A percentile compares a stretch with the other conserved stretches of the same genome.
These are phyloP conservation scores for Leccinum broughii DNA, from an alignment of 768 basidiomycete genomes.

Conservation along the genomic window DNA sequence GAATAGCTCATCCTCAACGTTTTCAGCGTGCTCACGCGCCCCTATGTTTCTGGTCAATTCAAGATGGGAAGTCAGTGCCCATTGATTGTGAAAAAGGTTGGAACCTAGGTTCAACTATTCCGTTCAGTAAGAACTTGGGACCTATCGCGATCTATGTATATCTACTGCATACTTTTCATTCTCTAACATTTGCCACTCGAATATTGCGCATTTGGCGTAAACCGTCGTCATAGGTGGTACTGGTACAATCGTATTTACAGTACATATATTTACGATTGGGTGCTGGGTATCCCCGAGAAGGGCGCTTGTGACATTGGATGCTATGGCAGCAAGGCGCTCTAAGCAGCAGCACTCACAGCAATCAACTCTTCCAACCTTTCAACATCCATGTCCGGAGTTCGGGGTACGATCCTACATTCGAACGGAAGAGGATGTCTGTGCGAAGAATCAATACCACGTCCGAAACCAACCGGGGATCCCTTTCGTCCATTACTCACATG, in stretches of 20 bases:
- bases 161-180: not conserved
- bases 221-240: not conserved
- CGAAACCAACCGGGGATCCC: not conserved
- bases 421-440: not conserved
- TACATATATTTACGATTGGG: not conserved
- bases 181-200: not conserved
- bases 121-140: not conserved
- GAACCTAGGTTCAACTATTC: slow-evolving; percentile 3
- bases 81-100: slow-evolving; percentile 45
- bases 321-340: not conserved
- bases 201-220: not conserved
- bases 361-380: not conserved
- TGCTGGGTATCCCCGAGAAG: not conserved
- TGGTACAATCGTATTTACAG: not conserved
- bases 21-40: slow-evolving; percentile 61
- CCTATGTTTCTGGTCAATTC: slow-evolving; percentile 55
- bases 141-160: not conserved
- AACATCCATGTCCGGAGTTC: not conserved
- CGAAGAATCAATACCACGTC: not conserved
- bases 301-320: not conserved
- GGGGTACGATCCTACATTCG: not conserved
- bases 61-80: slow-evolving; percentile 65
- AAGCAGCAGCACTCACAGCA: not conserved
- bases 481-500: not conserved
- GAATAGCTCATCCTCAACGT: not conserved